These are phyloP conservation scores for Plasmodium blacklocki DNA, from an alignment of 169 alveolate species.

Conservation along the genomic window DNA sequence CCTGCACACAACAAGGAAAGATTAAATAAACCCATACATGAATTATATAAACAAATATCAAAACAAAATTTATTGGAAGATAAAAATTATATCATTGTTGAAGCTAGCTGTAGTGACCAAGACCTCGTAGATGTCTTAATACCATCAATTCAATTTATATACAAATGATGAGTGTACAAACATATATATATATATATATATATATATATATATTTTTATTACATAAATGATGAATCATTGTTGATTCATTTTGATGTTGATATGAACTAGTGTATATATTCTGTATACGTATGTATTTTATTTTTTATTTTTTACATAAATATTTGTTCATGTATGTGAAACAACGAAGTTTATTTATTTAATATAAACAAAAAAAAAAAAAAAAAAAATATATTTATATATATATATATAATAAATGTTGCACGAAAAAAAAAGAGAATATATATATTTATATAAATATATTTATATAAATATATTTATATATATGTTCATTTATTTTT, in stretches of 20 bases:
- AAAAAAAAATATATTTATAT: neutral
- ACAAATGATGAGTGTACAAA: conserved; percentile 66
- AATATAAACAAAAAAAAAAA: neutral
- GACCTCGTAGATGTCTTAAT: conserved; percentile 91
- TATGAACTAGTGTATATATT: neutral
- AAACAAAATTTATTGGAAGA: conserved; percentile 78
- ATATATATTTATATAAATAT: neutral
- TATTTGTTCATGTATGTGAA: too few species aligned
- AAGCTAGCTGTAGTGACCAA: conserved; percentile 90
- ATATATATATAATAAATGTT: neutral
- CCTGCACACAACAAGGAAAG: conserved; percentile 89
- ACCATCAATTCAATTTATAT: conserved; percentile 90
- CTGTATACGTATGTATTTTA: neutral
- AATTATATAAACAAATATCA: conserved; percentile 80
- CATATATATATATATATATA: neutral
- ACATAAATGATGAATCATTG: neutral
- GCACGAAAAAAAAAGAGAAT: neutral
- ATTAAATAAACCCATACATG: conserved; percentile 81
- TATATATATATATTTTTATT: neutral
- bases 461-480: neutral
- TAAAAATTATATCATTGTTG: conserved; percentile 88
- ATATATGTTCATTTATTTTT: neutral
- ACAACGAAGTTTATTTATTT: too few species aligned
- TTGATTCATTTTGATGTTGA: neutral
- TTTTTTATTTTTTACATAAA: too few species aligned